Base-by-base conservation (phyloP, 208 protist species). In the Crithidia bombi region DNA sequence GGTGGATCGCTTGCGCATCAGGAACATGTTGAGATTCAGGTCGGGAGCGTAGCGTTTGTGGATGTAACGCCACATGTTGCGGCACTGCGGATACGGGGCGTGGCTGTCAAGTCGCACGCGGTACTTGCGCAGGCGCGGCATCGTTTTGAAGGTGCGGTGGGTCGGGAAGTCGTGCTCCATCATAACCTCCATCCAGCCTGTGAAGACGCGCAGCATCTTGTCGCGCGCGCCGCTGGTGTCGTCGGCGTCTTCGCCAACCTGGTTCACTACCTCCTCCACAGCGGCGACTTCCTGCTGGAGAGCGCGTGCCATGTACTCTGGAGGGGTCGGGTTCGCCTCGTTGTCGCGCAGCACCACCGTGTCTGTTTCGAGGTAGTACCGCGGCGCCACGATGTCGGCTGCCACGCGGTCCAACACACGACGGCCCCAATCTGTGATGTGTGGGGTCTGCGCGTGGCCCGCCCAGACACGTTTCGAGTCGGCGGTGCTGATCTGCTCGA, bases 51-150 rank as follows among this genome's bases (percentile, higher is more conserved):
- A 69, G 65, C 52, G 65, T 41, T 49, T 69, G 65, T 69, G 65
- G 28, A 69, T 69, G 52, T 69, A 69, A 32, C 39, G 1, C 65
- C 65, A 69, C 65, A 69, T 69, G 50, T 69, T 69, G 52, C 52
- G 52, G 39, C 65, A 69, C 50, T 69, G 64, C 41, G 51, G 23
- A 28, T 69, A 69, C 23, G 64, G 64, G 10, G 64, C 64, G 64
- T 69, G 64, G 51, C 64, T 69, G 50, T 69, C 64, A 12, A 69
- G 64, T 1, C 64, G 64, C 28, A 69, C 32, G 64, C 64, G 64
- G 38, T 59, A 69, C 64, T 69, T 69, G 64, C 64, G 64, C 19
- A 69, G 64, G 0, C 64, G 64, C 49, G 64, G 64, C 49, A 38
- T 32, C 23, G 64, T 69, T 26, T 59, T 57, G 25, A 57, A 41